Percentiles rank a stretch among this genome's conserved stretches.
Evolutionary conservation across 805 yeast species (phyloP).

Genomic region (Kazachstania psychrophila): DNA sequence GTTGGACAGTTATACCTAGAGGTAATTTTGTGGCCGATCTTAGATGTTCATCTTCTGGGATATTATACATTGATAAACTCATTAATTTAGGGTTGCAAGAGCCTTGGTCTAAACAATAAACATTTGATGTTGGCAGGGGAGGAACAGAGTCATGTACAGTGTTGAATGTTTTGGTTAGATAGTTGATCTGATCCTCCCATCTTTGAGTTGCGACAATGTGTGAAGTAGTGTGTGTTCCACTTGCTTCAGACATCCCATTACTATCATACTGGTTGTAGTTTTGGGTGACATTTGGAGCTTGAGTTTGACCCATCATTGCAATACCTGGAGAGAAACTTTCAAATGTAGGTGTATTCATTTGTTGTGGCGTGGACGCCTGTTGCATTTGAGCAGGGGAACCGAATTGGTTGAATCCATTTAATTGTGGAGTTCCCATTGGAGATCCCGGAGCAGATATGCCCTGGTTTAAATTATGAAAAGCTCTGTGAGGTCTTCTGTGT

Average conservation of each 20-base stretch:
- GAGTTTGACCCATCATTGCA: conserved; percentile 6
- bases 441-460: conserved; percentile 1
- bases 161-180: conserved; percentile 40
- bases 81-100: conserved; percentile 72
- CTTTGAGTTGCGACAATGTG: conserved; percentile 29
- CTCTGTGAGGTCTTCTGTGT: conserved; percentile 26
- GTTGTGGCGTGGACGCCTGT: conserved; percentile 11
- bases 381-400: conserved; percentile 1
- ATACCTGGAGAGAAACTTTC: too few relatives aligned
- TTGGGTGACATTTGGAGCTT: too few relatives aligned
- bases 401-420: background rate
- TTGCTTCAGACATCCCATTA: background rate
- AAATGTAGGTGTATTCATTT: conserved; percentile 8
- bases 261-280: background rate
- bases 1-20: conserved; percentile 69
- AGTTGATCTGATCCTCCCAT: conserved; percentile 30
- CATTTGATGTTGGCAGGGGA: conserved; percentile 72
- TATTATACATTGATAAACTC: conserved; percentile 69
- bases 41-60: conserved; percentile 66
- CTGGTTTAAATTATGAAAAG: conserved; percentile 18
- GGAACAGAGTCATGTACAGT: conserved; percentile 75
- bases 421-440: conserved; percentile 7
- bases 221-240: conserved; percentile 11
- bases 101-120: conserved; percentile 69
- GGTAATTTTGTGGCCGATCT: conserved; percentile 69